Conservation (phyloP, 176 grass and related monocot species). For the Eragrostis nindensis region DNA sequence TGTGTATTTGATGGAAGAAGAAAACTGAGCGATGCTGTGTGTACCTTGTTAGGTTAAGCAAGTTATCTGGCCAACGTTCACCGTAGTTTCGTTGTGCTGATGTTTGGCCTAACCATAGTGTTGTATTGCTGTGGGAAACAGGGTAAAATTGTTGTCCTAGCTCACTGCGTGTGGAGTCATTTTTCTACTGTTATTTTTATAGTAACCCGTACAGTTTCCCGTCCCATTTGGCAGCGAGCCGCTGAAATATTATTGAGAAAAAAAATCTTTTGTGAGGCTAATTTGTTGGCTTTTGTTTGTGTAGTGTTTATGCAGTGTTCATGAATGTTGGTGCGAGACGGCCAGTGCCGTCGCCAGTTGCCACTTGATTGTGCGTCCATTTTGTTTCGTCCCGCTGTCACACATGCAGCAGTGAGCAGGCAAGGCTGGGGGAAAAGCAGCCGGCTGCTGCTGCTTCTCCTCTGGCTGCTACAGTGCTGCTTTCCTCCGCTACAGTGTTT, state of each 20-base stretch:
- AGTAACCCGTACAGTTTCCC: too few relatives aligned
- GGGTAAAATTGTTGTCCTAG: background rate
- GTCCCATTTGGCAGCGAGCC: background rate
- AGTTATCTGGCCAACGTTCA: constrained; percentile 24
- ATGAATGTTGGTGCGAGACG: too few relatives aligned
- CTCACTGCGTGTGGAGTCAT: background rate
- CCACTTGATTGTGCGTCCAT: too few relatives aligned
- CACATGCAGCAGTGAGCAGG: too few relatives aligned
- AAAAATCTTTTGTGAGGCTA: background rate
- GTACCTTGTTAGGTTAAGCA: constrained; percentile 42
- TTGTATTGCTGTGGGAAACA: constrained; percentile 28
- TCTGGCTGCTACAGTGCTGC: too few relatives aligned
- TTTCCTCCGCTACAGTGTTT: too few relatives aligned
- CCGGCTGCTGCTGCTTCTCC: too few relatives aligned
- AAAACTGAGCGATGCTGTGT: constrained; percentile 3
- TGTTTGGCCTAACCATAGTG: constrained; percentile 19
- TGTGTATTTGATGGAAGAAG: constrained; percentile 26
- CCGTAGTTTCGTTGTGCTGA: background rate
- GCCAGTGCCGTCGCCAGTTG: too few relatives aligned
- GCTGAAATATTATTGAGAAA: background rate
- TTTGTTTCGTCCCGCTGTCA: too few relatives aligned
- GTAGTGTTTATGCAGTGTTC: too few relatives aligned
- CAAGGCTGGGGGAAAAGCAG: too few relatives aligned
- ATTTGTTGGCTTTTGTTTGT: background rate
- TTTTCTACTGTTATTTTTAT: too few relatives aligned